These are phyloP conservation scores for Trametes polyzona DNA, from an alignment of 1,284 basidiomycete species.

Conservation along the genomic window DNA sequence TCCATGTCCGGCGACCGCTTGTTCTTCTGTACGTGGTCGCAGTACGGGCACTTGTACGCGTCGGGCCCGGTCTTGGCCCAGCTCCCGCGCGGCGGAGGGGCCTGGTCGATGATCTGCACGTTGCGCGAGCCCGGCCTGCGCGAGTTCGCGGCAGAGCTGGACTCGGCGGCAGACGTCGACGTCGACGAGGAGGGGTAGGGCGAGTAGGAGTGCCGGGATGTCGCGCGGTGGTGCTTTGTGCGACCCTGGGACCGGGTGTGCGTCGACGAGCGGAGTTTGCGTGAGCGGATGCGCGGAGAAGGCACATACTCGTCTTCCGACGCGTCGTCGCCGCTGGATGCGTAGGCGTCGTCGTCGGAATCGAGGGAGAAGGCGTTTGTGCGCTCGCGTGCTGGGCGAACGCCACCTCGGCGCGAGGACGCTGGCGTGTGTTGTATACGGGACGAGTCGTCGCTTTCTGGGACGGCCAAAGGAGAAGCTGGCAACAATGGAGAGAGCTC, in stretches of 20 bases:
- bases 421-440: not conserved
- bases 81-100: conserved; percentile 17
- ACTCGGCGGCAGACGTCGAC: conserved; percentile 10
- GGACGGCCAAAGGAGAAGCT: not conserved
- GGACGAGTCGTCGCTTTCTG: not conserved
- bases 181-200: conserved; percentile 22
- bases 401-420: not conserved
- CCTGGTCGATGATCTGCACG: conserved; percentile 17
- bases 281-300: conserved; percentile 17
- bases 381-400: not conserved
- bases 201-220: conserved; percentile 14
- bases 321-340: conserved; percentile 19
- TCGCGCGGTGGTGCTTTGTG: conserved; percentile 10
- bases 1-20: conserved; percentile 32
- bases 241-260: conserved; percentile 5
- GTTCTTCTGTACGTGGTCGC: conserved; percentile 29
- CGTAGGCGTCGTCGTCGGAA: conserved; percentile 14
- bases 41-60: conserved; percentile 24
- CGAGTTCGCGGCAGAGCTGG: conserved; percentile 1
- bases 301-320: conserved; percentile 26
- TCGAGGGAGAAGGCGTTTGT: not conserved
- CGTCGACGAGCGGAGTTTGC: conserved; percentile 11
- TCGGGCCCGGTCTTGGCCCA: conserved; percentile 17
- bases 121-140: conserved; percentile 23
- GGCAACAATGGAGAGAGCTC: conserved; percentile 6